Percentiles rank a stretch among this genome's conserved stretches.
These are phyloP conservation scores for Carex pumila DNA, from an alignment of 176 grass and related monocot genomes.

Conservation along the genomic window DNA sequence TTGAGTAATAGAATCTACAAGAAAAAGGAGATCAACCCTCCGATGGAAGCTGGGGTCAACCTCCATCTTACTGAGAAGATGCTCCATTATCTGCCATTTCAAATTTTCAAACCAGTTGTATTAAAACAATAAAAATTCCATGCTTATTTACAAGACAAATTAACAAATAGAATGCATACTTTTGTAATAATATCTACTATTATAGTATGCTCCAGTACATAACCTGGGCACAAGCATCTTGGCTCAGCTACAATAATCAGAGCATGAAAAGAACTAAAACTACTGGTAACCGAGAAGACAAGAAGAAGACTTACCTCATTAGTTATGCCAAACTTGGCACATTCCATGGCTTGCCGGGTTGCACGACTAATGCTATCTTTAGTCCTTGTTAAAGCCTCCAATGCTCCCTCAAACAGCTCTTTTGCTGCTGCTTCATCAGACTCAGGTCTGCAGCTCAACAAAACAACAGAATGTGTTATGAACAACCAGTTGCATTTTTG, in stretches of 20 bases:
- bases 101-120: constrained; percentile 13
- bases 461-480: constrained; percentile 5
- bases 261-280: not conserved
- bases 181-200: not conserved
- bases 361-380: constrained; percentile 99
- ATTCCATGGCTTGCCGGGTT: constrained; percentile 87
- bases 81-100: constrained; percentile 70
- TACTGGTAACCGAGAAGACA: not conserved
- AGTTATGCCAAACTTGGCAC: constrained; percentile 88
- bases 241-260: not conserved
- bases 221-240: not conserved
- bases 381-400: constrained; percentile 95
- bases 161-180: not conserved
- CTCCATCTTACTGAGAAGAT: constrained; percentile 82
- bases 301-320: constrained; percentile 45
- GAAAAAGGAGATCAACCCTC: constrained; percentile 89
- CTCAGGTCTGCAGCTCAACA: constrained; percentile 43
- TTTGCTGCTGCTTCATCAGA: constrained; percentile 78
- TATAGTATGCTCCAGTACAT: not conserved
- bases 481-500: not conserved
- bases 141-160: not conserved
- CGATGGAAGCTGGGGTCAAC: constrained; percentile 79
- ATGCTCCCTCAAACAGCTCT: constrained; percentile 86
- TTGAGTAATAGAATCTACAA: constrained; percentile 93
- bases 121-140: not conserved